Base-by-base conservation (phyloP, 805 yeast species). In the Metschnikowia cubensis region DNA sequence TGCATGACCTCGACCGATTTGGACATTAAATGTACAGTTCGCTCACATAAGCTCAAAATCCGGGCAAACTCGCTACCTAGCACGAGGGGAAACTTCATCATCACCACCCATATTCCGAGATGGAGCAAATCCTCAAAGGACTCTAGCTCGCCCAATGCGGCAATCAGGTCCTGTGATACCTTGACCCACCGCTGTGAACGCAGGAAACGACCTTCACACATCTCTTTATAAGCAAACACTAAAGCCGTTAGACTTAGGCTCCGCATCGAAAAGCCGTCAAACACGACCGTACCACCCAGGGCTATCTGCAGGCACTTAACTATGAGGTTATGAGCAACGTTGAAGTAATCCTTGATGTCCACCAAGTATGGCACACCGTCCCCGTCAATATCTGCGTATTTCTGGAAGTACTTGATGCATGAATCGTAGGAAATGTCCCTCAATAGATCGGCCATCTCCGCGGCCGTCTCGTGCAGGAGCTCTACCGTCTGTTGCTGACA, bases 321-420 rank as follows among this genome's bases (percentile, higher is more conserved):
- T 3, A 53, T 35, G 31, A 46, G 41, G 42, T 49, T 51, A 42
- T 35, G 40, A 11, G 56, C 56, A 42, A 53, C 46, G 33, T 40
- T 53, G 42, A 50, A 53, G 39, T 50, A 53, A 37, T 48, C 51
- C 22, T 47, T 53, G 29, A 48, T 35, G 37, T 53, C 56, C 31
- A 51, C 42, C 20, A 51, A 36, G 29, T 53, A 52, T 21, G 48
- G 56, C 35, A 53, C 36, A 14, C 53, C 53, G 35, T 46, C 50
- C 35, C 49, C 29, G 14, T 51, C 50, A 47, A 46, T 45, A 36
- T 43, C 38, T 3, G 52, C 41, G 36, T 51, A 51, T 25, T 48
- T 45, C 50, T 40, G 35, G 35, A 53, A 51, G 41, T 42, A 40
- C 34, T 35, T 42, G 38, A 42, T 41, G 37, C 48, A 42, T 6